Evolutionary conservation across 805 yeast genomes (phyloP).

Genomic region (Kluyveromyces siamensis): DNA sequence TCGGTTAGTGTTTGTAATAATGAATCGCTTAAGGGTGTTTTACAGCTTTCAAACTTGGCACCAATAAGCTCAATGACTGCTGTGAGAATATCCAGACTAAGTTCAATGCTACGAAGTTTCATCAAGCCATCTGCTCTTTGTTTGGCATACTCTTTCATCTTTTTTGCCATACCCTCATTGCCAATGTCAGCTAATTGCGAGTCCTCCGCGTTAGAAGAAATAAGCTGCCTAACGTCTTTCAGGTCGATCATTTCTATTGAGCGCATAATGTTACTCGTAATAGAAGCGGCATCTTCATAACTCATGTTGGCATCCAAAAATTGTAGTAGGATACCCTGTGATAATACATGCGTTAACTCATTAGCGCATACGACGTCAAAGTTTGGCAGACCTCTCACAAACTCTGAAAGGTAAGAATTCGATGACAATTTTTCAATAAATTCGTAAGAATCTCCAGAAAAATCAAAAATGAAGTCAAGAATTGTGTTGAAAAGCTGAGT

Average conservation of each 20-base stretch:
- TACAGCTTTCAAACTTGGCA: constrained; percentile 12
- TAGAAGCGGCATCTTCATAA: constrained; percentile 14
- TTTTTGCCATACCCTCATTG: constrained; percentile 16
- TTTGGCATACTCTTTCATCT: constrained; percentile 30
- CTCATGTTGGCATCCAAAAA: constrained; percentile 24
- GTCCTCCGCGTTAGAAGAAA: constrained; percentile 10
- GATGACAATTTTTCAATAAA: constrained; percentile 32
- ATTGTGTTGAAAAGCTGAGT: constrained; percentile 41
- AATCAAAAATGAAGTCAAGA: constrained; percentile 50
- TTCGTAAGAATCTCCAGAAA: constrained; percentile 48
- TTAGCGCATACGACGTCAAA: constrained; percentile 13
- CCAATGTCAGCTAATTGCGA: constrained; percentile 10
- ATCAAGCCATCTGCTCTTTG: constrained; percentile 39
- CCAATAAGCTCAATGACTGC: constrained; percentile 57
- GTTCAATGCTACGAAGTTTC: constrained; percentile 55
- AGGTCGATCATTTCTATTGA: constrained; percentile 28
- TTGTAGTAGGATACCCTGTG: constrained; percentile 33
- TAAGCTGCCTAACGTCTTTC: constrained; percentile 21
- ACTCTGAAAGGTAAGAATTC: constrained; percentile 10
- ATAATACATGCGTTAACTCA: constrained; percentile 27
- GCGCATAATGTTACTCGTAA: constrained; percentile 17
- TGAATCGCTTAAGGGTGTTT: constrained; percentile 7
- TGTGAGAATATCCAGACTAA: constrained; percentile 66
- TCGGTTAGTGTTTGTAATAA: constrained; percentile 12
- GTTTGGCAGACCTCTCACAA: constrained; percentile 12